Base-by-base conservation (phyloP, 2,329 filamentous ascomycete species). In the Lasiodiplodia sp. region DNA sequence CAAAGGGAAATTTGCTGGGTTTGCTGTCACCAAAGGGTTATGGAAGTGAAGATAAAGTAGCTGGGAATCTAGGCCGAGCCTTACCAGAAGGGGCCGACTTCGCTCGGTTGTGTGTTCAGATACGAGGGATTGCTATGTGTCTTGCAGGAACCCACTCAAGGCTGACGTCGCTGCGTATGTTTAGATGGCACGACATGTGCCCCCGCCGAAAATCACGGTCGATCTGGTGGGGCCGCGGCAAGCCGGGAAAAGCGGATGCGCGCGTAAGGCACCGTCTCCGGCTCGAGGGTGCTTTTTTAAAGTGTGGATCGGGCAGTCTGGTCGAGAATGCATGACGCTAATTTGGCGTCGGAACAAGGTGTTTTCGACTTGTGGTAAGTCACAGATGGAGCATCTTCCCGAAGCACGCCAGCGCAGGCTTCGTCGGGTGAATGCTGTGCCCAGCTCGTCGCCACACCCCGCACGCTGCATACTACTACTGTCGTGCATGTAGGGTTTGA, bases 401-500 rank as follows among this genome's bases (percentile, higher is more conserved):
- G 31, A 10, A 34, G 31, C 31, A 34, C 31, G 31, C 31, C 31
- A 34, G 31, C 31, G 31, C 31, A 34, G 31, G 31, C 49, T 21
- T 23, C n/a, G 37, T 16, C 40, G 57, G 57, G 38, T 34, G 57
- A n/a, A 62, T 49, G 57, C n/a, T 49, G 57, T 49, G 40, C 57
- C 37, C 25, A 21, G 44, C 11, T 25, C 60, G 5, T 23, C 47
- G 16, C n/a, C 55, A n/a, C 18, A 21, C 60, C 58, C 60, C 44
- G 60, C 60, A 52, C 57, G 55, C 55, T 57, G 55, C 51, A 31
- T 57, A 31, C 23, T n/a, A 56, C 37, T 47, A 28, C 51, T 25
- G 56, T 60, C 28, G 60, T 64, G 40, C n/a, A 64, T 38, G 60
- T 64, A 64, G 51, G 60, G 60, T 64, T 64, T 52, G 60, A 16